A percentile compares a stretch with the other conserved stretches of the same genome.
Evolutionary conservation across 2,329 filamentous ascomycete species (phyloP).

Genomic region (Colletotrichum euphorbiae): DNA sequence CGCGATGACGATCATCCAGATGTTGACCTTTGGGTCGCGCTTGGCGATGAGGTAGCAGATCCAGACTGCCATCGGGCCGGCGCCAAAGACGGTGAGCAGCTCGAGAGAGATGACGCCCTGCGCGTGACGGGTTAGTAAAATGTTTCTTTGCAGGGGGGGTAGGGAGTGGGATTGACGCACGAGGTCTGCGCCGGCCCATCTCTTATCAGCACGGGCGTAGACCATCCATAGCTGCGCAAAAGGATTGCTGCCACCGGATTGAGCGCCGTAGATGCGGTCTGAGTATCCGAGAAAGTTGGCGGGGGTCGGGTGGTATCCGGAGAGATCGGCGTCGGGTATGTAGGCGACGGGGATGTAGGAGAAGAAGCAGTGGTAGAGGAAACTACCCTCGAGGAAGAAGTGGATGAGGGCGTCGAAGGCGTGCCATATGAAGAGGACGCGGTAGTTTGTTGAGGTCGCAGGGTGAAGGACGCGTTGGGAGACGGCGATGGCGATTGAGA

Average conservation of each 20-base stretch:
- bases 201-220: constrained; percentile 71
- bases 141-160: neutral
- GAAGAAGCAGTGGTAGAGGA: constrained; percentile 95
- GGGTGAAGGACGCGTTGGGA: constrained; percentile 62
- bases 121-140: constrained; percentile 2
- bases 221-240: constrained; percentile 76
- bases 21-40: constrained; percentile 64
- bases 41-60: constrained; percentile 71
- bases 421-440: constrained; percentile 94
- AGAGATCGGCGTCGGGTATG: constrained; percentile 49
- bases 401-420: constrained; percentile 93
- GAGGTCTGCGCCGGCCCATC: constrained; percentile 73
- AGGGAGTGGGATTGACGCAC: constrained; percentile 48
- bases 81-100: constrained; percentile 72
- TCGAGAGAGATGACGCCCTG: constrained; percentile 72
- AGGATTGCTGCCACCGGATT: constrained; percentile 65
- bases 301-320: constrained; percentile 59
- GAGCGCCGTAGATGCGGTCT: constrained; percentile 66
- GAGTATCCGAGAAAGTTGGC: constrained; percentile 63
- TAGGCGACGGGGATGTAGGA: constrained; percentile 55
- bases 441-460: constrained; percentile 66
- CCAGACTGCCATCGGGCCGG: constrained; percentile 68
- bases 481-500: constrained; percentile 60
- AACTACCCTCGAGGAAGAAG: constrained; percentile 89
- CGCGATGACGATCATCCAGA: constrained; percentile 74